Base-by-base conservation (phyloP, 192 early-diverging fungal genomes). In the Radiomyces spectabilis region DNA sequence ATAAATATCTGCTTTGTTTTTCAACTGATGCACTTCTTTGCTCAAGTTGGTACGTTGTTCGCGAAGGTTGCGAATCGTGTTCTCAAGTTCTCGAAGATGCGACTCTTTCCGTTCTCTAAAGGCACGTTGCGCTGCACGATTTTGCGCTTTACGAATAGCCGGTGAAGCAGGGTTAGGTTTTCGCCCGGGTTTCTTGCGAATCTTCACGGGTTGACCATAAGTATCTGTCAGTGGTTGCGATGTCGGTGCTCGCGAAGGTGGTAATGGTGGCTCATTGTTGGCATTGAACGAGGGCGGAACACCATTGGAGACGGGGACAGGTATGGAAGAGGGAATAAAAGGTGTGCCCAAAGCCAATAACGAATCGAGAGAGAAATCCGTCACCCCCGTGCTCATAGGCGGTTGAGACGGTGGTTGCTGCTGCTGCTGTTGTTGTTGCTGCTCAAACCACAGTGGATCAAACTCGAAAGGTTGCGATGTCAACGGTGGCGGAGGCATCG, bases 61-160 rank as follows among this genome's bases (percentile, higher is more conserved):
- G 16, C 82, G 74, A 39, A 91, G 71, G 24, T 76, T 76, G 55
- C 80, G 71, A 43, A 91, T 85, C 35, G 80, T 75, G 32, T 71
- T 78, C 70, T 94, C 91, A 2, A 94, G 72, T 19, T 84, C 73
- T 41, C 81, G 66, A 21, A 91, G 65, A 53, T 94, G 86, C 29
- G 76, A 74, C 55, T 91, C 83, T 52, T 87, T 89, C 48, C 91
- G 76, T 67, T 94, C 89, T 34, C 91, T 84, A 63, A 94, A 94
- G 2, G 89, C 91, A 8, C 89, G 76, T 65, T 94, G 91, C 0
- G 91, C 91, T 8, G 88, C 88, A 5, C 91, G 74, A 62, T 94
- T 94, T 67, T 94, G 91, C 5, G 84, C 88, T 18, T 81, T 81
- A 1, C 79, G 51, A 22, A 78, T 56, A 15, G 76, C 76, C 35